These are phyloP conservation scores for Schizochytrium sp. DNA, from an alignment of 108 stramenopile species.

Conservation along the genomic window DNA sequence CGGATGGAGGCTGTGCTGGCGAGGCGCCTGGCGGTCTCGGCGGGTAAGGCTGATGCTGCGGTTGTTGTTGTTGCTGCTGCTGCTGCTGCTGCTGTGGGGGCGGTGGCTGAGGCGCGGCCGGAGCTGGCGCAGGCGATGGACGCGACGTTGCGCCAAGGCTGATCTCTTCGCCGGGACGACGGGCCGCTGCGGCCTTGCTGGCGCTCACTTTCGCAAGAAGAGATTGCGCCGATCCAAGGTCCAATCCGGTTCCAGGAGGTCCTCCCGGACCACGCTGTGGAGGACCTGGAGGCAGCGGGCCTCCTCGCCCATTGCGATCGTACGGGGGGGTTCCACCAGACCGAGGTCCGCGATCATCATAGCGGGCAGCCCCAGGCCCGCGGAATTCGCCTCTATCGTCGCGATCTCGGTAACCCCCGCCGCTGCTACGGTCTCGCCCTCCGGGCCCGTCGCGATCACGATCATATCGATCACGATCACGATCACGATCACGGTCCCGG, in stretches of 20 bases:
- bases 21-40: background rate
- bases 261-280: background rate
- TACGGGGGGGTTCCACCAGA: background rate
- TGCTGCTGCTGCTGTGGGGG: background rate
- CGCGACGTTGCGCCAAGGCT: background rate
- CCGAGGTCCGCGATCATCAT: background rate
- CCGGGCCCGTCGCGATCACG: background rate
- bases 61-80: background rate
- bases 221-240: background rate
- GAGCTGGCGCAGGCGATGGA: conserved; percentile 23
- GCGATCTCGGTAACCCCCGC: background rate
- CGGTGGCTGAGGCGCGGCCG: conserved; percentile 13
- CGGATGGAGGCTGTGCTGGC: background rate
- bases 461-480: background rate
- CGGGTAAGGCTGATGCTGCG: background rate
- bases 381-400: background rate
- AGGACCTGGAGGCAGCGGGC: background rate
- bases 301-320: background rate
- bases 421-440: background rate
- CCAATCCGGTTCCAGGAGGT: background rate
- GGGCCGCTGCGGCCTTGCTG: conserved; percentile 19
- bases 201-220: background rate
- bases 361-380: background rate
- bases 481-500: background rate
- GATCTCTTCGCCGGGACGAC: conserved; percentile 13